Evolutionary conservation across 306 rosid species (phyloP), one percentile per base, ranked within the genome.

Genomic region (Prunus padus): DNA sequence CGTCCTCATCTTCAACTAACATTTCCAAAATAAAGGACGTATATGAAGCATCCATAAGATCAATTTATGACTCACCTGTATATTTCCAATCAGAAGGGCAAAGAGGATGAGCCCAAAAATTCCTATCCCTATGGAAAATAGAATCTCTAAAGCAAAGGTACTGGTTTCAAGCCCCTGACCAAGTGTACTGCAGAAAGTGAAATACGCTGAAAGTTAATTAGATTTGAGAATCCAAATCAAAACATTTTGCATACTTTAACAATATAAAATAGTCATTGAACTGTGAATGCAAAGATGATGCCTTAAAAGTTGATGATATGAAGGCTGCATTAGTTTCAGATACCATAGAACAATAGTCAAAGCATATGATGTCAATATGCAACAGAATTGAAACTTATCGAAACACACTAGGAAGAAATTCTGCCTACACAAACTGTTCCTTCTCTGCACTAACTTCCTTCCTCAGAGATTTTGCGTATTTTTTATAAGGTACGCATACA

Each of bases 131-230:
- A 95, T 92, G 69, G 96, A 95, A 77, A 95, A 95, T 79, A 86
- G 19, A 74, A 89, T 85, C 85, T 95, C 98, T 76, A 86, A 82
- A 50, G 89, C 80, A 65, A 85, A 92, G 59, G 96, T 84, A 80
- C 96, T 90, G 14, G 98, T 95, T 60, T 77, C 84, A 79, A 95
- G 97, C 67, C 97, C 97, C 81, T 92, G 96, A 56, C 97, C 98
- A 77, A 93, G 97, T 49, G 98, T 93, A 82, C 98, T 90, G 92
- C 77, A 61, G 23, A 77, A 83, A 64, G 46, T 77, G 79, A 86
- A 82, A 76, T 25, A 70, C 28, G 23, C 66, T 76, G 31, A 77
- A 70, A 65, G 50, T 70, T 51, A 19, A 10, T 13, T 28, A 46
- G 40, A 18, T 20, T 50, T 31, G 11, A 54, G n/a, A 61, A 52